These are phyloP conservation scores for Schwanniomyces pseudopolymorphus DNA, from an alignment of 805 yeast genomes.

Conservation along the genomic window DNA sequence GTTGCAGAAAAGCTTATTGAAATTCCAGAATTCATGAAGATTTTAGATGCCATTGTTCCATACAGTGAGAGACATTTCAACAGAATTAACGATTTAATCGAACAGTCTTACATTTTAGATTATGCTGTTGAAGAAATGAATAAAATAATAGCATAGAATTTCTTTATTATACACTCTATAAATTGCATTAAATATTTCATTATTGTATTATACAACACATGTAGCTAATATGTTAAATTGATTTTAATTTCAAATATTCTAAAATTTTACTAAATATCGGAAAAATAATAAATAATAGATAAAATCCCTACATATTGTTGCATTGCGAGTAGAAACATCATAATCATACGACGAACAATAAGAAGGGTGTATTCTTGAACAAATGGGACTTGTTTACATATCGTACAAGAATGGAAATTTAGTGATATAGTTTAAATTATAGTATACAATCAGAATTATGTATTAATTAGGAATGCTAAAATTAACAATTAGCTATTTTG, in stretches of 20 bases:
- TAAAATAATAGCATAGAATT: constrained; percentile 7
- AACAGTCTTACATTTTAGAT: constrained; percentile 83
- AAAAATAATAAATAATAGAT: background rate
- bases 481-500: background rate
- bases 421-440: too few species aligned
- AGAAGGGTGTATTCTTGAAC: background rate
- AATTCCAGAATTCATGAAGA: constrained; percentile 64
- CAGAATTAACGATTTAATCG: constrained; percentile 76
- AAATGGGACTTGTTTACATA: too few species aligned
- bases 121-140: constrained; percentile 81
- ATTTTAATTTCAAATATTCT: background rate
- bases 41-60: constrained; percentile 78
- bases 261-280: background rate
- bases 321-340: background rate
- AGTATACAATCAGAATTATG: background rate
- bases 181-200: constrained; percentile 1
- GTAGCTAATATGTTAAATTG: background rate
- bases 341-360: background rate
- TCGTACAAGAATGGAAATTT: too few species aligned
- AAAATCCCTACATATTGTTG: background rate
- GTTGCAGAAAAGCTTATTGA: constrained; percentile 56
- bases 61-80: constrained; percentile 83
- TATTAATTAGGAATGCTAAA: background rate
- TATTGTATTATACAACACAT: background rate
- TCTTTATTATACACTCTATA: background rate